phyloP scores from a whole-genome alignment of 2,329 filamentous ascomycete species.

The Curvularia sp. region DNA sequence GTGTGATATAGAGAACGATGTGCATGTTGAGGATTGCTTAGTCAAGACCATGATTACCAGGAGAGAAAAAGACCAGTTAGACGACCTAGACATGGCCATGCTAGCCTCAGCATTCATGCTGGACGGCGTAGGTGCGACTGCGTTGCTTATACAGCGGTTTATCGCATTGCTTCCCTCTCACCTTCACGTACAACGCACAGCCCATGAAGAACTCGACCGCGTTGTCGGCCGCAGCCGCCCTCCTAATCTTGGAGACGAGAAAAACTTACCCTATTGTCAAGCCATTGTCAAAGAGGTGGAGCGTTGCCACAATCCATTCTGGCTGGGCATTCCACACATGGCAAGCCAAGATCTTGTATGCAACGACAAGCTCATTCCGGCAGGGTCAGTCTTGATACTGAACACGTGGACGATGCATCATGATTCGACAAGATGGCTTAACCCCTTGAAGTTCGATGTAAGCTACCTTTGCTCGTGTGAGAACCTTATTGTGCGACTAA shows the following conservation, averaged over 20 bases:
- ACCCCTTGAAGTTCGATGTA: slow-evolving; percentile 9
- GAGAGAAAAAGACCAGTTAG: slow-evolving; percentile 17
- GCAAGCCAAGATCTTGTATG: slow-evolving; percentile 25
- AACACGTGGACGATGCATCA: slow-evolving; percentile 12
- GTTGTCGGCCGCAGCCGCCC: slow-evolving; percentile 19
- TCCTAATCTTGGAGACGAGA: slow-evolving; percentile 16
- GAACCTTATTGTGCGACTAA: slow-evolving; percentile 12
- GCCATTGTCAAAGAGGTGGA: slow-evolving; percentile 51
- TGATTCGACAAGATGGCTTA: slow-evolving; percentile 15
- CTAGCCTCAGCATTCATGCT: slow-evolving; percentile 28
- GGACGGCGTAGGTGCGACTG: slow-evolving; percentile 24
- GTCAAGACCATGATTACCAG: slow-evolving; percentile 23
- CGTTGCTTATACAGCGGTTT: slow-evolving; percentile 20
- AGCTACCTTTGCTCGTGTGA: slow-evolving; percentile 13
- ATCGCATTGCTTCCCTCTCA: slow-evolving; percentile 8
- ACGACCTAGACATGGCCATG: slow-evolving; percentile 26
- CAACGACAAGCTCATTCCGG: slow-evolving; percentile 31
- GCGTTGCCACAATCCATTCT: slow-evolving; percentile 30
- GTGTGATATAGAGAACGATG: slow-evolving; percentile 9
- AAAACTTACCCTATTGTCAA: slow-evolving; percentile 39
- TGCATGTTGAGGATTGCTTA: slow-evolving; percentile 21
- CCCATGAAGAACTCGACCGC: slow-evolving; percentile 19
- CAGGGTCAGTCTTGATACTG: slow-evolving; percentile 1
- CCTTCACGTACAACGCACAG: neutral
- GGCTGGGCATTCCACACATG: slow-evolving; percentile 5